A percentile compares a stretch with the other conserved stretches of the same genome.
Conservation (phyloP, 164 flowering plant genomes). For the Dillenia suffruticosa region DNA sequence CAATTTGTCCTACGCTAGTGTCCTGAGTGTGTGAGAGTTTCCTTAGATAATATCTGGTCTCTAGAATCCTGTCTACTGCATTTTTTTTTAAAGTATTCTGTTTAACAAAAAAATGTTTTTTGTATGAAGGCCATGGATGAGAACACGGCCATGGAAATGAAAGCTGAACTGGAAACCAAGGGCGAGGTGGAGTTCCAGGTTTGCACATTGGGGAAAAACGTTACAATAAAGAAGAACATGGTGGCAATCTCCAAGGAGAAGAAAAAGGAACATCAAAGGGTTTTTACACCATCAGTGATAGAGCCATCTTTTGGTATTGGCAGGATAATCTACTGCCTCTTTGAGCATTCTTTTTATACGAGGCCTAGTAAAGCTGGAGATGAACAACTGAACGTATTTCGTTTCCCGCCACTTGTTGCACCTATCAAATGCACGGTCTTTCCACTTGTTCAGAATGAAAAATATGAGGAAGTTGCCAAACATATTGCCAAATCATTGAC, state of each 20-base stretch:
- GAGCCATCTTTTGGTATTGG: constrained; percentile 99
- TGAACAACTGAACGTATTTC: constrained; percentile 65
- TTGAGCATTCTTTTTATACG: constrained; percentile 83
- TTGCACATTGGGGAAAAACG: constrained; percentile 55
- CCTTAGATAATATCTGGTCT: no score
- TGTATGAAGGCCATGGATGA: constrained; percentile 54
- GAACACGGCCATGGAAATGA: constrained; percentile 69
- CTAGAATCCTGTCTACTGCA: no score
- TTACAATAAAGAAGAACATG: constrained; percentile 55
- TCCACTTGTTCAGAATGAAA: constrained; percentile 77
- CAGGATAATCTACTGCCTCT: constrained; percentile 86
- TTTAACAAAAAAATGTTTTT: neutral
- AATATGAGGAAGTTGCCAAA: constrained; percentile 75
- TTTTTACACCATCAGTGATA: constrained; percentile 91
- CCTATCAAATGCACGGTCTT: constrained; percentile 92
- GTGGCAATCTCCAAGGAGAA: constrained; percentile 56
- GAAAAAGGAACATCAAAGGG: constrained; percentile 73
- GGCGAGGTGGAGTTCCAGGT: constrained; percentile 58
- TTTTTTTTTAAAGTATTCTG: neutral
- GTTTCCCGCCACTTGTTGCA: constrained; percentile 63
- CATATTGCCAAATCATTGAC: constrained; percentile 65
- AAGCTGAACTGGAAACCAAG: constrained; percentile 53
- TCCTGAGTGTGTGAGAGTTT: neutral
- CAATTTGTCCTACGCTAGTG: neutral
- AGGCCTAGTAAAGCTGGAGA: constrained; percentile 90